Evolutionary conservation across 73 alveolate species (phyloP).

Genomic region (Paramecium octaurelia): DNA sequence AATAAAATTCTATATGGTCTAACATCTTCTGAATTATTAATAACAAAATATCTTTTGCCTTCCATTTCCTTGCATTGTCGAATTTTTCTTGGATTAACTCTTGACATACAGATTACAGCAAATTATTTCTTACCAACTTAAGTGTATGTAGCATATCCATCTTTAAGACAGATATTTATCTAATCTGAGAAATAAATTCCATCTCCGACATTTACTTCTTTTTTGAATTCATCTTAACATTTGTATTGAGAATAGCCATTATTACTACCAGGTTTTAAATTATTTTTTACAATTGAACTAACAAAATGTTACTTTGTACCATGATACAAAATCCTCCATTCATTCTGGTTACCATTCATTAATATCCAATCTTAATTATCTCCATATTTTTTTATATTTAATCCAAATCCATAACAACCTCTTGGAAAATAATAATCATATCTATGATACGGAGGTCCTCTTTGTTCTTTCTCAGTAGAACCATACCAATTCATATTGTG

Average conservation of each 20-base stretch:
- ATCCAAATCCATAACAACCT: neutral
- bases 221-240: neutral
- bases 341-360: neutral
- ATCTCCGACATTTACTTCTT: neutral
- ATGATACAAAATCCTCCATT: constrained; percentile 16
- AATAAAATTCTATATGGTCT: constrained; percentile 18
- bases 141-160: neutral
- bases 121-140: neutral
- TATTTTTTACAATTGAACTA: neutral
- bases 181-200: neutral
- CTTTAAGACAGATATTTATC: neutral
- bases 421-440: neutral
- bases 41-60: neutral
- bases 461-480: neutral
- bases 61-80: neutral
- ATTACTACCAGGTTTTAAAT: neutral
- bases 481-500: neutral
- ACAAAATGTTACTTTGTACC: neutral
- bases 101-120: neutral
- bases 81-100: neutral
- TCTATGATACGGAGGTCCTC: neutral
- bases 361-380: neutral
- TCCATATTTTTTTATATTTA: neutral
- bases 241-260: neutral
- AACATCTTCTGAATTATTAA: neutral